Conservation (phyloP, 73 alveolate genomes). For the Urostyla sp. region DNA sequence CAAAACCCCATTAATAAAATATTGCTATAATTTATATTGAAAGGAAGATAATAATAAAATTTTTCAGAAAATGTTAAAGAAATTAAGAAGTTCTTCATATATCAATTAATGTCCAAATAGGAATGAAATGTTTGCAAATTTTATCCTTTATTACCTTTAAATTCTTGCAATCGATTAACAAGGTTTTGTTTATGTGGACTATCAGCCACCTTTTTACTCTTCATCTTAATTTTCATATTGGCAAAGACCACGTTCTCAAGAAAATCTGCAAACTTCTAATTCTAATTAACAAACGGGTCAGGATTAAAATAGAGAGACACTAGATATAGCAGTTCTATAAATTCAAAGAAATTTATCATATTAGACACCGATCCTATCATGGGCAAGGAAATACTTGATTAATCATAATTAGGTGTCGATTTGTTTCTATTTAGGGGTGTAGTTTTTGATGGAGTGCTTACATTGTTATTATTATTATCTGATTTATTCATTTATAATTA, state of each 20-base stretch:
- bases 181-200: constrained; percentile 41
- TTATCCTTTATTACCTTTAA: constrained; percentile 38
- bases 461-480: background rate
- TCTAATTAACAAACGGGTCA: constrained; percentile 44
- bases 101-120: constrained; percentile 21
- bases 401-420: background rate
- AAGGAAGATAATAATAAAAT: too few relatives aligned
- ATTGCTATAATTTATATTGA: too few relatives aligned
- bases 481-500: too few relatives aligned
- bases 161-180: background rate
- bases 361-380: too few relatives aligned
- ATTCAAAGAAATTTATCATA: constrained; percentile 35
- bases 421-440: background rate
- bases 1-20: too few relatives aligned
- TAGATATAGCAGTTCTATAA: constrained; percentile 39
- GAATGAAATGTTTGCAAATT: constrained; percentile 17
- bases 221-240: constrained; percentile 24
- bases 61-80: too few relatives aligned
- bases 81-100: too few relatives aligned
- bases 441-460: background rate
- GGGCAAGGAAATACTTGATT: too few relatives aligned
- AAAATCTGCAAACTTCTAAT: constrained; percentile 49
- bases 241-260: constrained; percentile 35
- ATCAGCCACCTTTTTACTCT: constrained; percentile 13
- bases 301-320: constrained; percentile 31